These are phyloP conservation scores for Fonsecaea nubica DNA, from an alignment of 2,329 filamentous ascomycete genomes.

Conservation along the genomic window DNA sequence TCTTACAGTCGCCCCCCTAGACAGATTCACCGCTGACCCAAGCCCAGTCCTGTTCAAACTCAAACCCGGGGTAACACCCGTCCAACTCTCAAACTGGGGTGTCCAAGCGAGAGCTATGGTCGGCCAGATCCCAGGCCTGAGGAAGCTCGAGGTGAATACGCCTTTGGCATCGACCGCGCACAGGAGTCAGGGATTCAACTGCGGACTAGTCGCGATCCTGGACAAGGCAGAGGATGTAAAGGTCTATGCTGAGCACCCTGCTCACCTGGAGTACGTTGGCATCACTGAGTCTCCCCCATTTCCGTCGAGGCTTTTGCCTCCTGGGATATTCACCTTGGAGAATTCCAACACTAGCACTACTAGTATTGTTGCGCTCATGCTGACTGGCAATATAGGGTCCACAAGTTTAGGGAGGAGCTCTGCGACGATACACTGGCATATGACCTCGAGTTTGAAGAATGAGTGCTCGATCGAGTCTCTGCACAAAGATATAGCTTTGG, in stretches of 20 bases:
- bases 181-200: conserved; percentile 54
- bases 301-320: background rate
- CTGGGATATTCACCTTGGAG: background rate
- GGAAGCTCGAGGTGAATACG: conserved; percentile 46
- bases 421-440: conserved; percentile 53
- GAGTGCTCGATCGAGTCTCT: background rate
- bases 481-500: background rate
- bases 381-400: conserved; percentile 44
- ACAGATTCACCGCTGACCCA: conserved; percentile 9
- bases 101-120: conserved; percentile 48
- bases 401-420: conserved; percentile 50
- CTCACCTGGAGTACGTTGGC: conserved; percentile 52
- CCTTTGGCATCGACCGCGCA: conserved; percentile 51
- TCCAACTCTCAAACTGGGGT: conserved; percentile 45
- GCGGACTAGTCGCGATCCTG: conserved; percentile 55
- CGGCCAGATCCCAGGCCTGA: conserved; percentile 50
- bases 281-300: background rate
- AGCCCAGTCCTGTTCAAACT: conserved; percentile 52
- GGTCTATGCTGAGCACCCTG: conserved; percentile 54
- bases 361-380: background rate
- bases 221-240: conserved; percentile 52
- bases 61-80: conserved; percentile 47
- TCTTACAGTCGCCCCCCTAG: background rate
- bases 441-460: conserved; percentile 48
- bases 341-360: background rate